Base-by-base conservation (phyloP, 108 stramenopile genomes). In the Aurantiochytrium sp. region DNA sequence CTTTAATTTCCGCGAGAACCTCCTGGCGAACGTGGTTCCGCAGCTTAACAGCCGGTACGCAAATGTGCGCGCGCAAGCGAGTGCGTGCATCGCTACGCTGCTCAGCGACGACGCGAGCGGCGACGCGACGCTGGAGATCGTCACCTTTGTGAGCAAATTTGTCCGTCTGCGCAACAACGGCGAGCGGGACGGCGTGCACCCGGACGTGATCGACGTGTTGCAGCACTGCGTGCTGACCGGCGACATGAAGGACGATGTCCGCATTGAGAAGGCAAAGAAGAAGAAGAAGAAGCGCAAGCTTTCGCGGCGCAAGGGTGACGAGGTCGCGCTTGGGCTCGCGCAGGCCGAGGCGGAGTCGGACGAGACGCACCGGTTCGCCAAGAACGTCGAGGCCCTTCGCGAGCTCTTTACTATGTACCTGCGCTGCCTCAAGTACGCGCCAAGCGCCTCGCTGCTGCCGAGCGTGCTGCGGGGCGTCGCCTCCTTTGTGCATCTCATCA, bases 1-100 rank as follows among this genome's bases (percentile, higher is more conserved):
- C 89, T 97, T 97, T 90, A 97, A 97, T 87, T 96, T 96, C 91
- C 93, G 95, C 21, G 92, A 94, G 4, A 95, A 95, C 69, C 68
- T 97, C 5, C 52, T 97, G 10, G 69, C 89, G 8, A 90, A 92
- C 10, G 94, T 96, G 5, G 91, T 95, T 22, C 87, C 91, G 32
- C 94, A 92, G 86, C 93, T 93, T 87, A 94, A 95, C 87, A 90
- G 92, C 69, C 89, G 89, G 36, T 73, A 55, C 19, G 91, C 91
- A 19, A 93, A 94, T 68, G 93, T 97, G 30, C 91, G 94, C 31
- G 87, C 90, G 21, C 92, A 92, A 10, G 95, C 95, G 68, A 95
- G 94, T 55, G 68, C 88, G 21, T 94, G 95, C 17, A 89, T 96
- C 1, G 89, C 85, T 53, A 39, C 89, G 55, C 86, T 97, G 36